phyloP scores from a whole-genome alignment of 2,329 filamentous ascomycete genomes.

The Paecilomyces niveus region DNA sequence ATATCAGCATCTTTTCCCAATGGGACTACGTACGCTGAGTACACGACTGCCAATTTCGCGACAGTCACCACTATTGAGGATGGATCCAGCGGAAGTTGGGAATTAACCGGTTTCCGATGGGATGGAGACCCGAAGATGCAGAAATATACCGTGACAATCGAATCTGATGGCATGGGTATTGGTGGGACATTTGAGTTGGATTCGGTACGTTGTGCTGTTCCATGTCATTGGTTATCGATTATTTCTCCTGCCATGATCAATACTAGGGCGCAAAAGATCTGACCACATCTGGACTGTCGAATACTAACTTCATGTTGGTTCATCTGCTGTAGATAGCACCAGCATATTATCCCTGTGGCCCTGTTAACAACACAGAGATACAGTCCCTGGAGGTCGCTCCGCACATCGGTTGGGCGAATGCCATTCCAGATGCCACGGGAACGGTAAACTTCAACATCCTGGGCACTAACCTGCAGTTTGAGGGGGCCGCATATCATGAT shows the following conservation, averaged over 20 bases:
- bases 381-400: constrained; percentile 19
- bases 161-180: constrained; percentile 6
- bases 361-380: constrained; percentile 7
- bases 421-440: constrained; percentile 27
- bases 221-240: not conserved
- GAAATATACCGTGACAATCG: constrained; percentile 6
- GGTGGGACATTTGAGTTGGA: constrained; percentile 8
- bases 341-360: constrained; percentile 19
- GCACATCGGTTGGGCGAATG: constrained; percentile 33
- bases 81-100: constrained; percentile 8
- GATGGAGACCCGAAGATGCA: constrained; percentile 8
- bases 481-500: constrained; percentile 40
- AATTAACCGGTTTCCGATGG: constrained; percentile 8
- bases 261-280: not conserved
- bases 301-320: not conserved
- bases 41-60: constrained; percentile 4
- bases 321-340: constrained; percentile 7
- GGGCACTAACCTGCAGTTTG: constrained; percentile 25
- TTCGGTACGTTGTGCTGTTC: constrained; percentile 3
- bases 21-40: constrained; percentile 6
- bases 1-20: constrained; percentile 20
- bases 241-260: not conserved
- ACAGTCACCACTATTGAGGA: constrained; percentile 4
- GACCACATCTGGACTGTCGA: not conserved
- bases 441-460: constrained; percentile 21